Conservation (phyloP, 2,329 filamentous ascomycete genomes). For the Aspergillus ochraceoroseus region DNA sequence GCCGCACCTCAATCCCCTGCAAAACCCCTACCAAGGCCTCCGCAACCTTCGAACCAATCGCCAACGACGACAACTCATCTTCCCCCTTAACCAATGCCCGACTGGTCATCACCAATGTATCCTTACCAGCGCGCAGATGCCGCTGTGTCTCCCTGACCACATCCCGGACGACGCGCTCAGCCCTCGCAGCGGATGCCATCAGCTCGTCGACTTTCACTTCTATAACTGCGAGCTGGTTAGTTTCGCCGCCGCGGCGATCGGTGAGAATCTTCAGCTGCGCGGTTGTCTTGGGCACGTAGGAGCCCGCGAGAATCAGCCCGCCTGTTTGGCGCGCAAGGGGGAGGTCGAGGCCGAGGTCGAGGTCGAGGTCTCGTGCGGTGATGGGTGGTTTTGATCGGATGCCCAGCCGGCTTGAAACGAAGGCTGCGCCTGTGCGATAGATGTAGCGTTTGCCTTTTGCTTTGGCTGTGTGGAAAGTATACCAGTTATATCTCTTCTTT, state of each 20-base stretch:
- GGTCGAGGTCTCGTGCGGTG: constrained; percentile 43
- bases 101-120: constrained; percentile 58
- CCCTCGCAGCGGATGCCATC: constrained; percentile 36
- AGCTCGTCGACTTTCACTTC: constrained; percentile 49
- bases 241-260: constrained; percentile 36
- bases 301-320: constrained; percentile 53
- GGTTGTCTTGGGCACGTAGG: constrained; percentile 58
- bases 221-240: constrained; percentile 44
- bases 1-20: constrained; percentile 44
- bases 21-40: constrained; percentile 50
- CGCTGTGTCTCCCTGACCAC: constrained; percentile 37
- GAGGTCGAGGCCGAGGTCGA: constrained; percentile 38
- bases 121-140: constrained; percentile 45
- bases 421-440: constrained; percentile 46
- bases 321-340: constrained; percentile 37
- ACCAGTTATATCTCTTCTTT: too few species aligned
- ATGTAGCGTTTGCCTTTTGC: constrained; percentile 42
- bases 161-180: constrained; percentile 20
- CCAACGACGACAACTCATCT: constrained; percentile 50
- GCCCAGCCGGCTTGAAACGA: constrained; percentile 50
- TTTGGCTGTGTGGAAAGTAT: too few species aligned
- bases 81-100: constrained; percentile 49
- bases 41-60: constrained; percentile 53
- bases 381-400: constrained; percentile 52
- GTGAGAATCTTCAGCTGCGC: constrained; percentile 48